Base-by-base conservation (phyloP, 2,329 filamentous ascomycete species). In the Talaromyces piceae region DNA sequence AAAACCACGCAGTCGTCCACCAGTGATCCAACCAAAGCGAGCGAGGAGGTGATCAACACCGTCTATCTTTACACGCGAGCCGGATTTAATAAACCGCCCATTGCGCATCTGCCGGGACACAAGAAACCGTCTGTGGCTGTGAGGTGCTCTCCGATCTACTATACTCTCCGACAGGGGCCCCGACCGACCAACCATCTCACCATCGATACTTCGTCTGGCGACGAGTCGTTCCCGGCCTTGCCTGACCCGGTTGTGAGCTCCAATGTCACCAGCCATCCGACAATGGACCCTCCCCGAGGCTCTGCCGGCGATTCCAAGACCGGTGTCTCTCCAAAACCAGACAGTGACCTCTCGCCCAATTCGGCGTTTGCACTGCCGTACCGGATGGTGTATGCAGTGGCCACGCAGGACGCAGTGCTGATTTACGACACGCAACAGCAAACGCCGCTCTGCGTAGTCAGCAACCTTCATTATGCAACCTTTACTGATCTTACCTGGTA, bases 91-190 rank as follows among this genome's bases (percentile, higher is more conserved):
- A 96, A 94, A 67, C 90, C 93, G 1, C 93, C 93, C 2, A 87
- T 97, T 52, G 90, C 91, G 5, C 93, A 97, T 69, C 78, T 98
- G 5, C 93, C 93, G 0, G 93, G 93, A 1, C 91, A 97, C 70
- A 98, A 96, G 76, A 98, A 98, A 69, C 93, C 93, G 0, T 97
- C 93, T 0, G 88, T 98, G 9, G 93, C 91, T 1, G 88, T 98
- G 54, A 88, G 88, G 63, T 98, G 93, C 66, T 98, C 91, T 12
- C 93, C 93, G 0, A 72, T 95, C 22, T 84, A 88, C 59, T 98
- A 97, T 69, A 88, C 84, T 0, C 74, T 94, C 20, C 83, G 93
- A 37, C 82, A 86, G 61, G 72, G 76, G 0, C 70, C 79, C 0
- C 82, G 84, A 8, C 71, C 79, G 3, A 95, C 91, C 1, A 90